Evolutionary conservation across 1,284 basidiomycete species (phyloP).

Genomic region (Pseudozyma hubeiensis): DNA sequence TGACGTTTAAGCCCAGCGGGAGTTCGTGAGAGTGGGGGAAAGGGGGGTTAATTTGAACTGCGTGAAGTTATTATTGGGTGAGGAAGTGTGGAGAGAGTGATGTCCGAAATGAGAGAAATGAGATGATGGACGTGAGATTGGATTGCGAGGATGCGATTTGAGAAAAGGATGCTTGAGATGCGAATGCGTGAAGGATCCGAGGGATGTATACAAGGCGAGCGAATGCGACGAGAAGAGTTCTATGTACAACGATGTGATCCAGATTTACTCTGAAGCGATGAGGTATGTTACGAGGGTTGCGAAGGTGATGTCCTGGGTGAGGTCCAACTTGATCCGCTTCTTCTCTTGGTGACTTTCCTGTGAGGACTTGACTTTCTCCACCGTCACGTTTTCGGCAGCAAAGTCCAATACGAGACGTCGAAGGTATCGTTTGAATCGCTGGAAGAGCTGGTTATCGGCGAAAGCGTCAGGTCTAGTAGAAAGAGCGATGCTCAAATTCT

Average conservation of each 20-base stretch:
- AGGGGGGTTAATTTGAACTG: too few relatives aligned
- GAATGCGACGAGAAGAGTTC: too few relatives aligned
- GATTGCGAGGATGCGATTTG: too few relatives aligned
- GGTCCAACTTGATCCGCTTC: neutral
- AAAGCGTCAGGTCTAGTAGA: conserved; percentile 13
- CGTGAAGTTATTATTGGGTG: too few relatives aligned
- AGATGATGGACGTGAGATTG: too few relatives aligned
- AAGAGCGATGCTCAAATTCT: conserved; percentile 16
- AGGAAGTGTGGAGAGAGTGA: too few relatives aligned
- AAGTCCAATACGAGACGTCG: conserved; percentile 1
- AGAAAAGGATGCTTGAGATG: too few relatives aligned
- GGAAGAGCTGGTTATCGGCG: neutral
- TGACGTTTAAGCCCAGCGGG: conserved; percentile 53
- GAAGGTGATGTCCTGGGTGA: conserved; percentile 2
- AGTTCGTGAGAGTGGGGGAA: conserved; percentile 2
- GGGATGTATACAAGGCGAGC: too few relatives aligned
- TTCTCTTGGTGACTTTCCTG: neutral
- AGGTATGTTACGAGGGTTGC: conserved; percentile 1
- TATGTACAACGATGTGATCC: too few relatives aligned
- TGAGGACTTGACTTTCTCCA: neutral
- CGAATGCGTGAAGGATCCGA: too few relatives aligned
- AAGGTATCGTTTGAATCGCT: conserved; percentile 8
- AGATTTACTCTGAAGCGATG: neutral
- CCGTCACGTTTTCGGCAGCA: neutral
- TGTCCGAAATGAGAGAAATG: too few relatives aligned